Conservation (phyloP, 495 filamentous ascomycete species). For the Collariella sp. region DNA sequence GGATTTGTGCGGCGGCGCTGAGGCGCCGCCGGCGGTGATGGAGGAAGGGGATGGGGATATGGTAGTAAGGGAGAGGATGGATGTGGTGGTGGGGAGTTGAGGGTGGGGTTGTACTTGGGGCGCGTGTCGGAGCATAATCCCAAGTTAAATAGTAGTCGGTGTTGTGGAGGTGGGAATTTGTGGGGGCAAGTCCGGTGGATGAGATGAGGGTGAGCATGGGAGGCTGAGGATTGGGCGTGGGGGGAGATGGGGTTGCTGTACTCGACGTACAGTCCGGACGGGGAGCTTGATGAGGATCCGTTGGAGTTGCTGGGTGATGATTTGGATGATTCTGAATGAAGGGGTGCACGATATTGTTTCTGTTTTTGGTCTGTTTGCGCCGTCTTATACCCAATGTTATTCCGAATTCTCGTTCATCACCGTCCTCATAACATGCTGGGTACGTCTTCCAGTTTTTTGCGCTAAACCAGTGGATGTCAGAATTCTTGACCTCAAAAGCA, state of each 20-base stretch:
- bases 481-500: too few relatives aligned
- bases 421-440: too few relatives aligned
- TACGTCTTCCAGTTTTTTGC: too few relatives aligned
- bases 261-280: not conserved
- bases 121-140: conserved; percentile 14
- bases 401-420: too few relatives aligned
- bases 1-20: conserved; percentile 12
- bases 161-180: not conserved
- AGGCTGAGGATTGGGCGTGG: not conserved
- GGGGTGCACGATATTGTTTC: too few relatives aligned
- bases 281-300: not conserved
- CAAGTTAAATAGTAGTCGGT: conserved; percentile 16
- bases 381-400: too few relatives aligned
- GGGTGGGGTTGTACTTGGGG: conserved; percentile 12
- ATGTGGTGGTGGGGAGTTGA: conserved; percentile 10
- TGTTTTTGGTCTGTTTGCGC: too few relatives aligned
- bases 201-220: conserved; percentile 6
- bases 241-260: not conserved
- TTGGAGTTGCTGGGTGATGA: not conserved
- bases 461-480: too few relatives aligned
- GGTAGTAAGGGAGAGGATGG: not conserved
- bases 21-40: too few relatives aligned
- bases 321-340: not conserved
- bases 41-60: too few relatives aligned
- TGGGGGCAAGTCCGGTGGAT: conserved; percentile 6